phyloP scores from a whole-genome alignment of 2,329 filamentous ascomycete genomes.

The Sclerotinia glacialis region DNA sequence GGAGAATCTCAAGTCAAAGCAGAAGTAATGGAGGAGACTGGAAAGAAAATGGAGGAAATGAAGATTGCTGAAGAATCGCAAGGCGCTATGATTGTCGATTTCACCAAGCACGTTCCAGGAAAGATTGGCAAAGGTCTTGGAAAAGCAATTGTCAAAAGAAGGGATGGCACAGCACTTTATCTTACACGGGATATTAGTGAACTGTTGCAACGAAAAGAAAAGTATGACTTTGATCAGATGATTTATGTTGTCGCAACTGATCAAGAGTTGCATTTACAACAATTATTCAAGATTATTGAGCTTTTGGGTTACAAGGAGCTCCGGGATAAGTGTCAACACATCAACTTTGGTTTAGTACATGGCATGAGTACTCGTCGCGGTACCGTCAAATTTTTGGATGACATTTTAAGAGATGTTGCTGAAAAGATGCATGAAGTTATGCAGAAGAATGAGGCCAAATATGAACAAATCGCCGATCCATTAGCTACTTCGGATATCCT shows the following conservation, averaged over 20 bases:
- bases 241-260: conserved; percentile 73
- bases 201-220: conserved; percentile 61
- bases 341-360: conserved; percentile 72
- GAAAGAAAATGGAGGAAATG: conserved; percentile 60
- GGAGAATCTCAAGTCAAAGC: conserved; percentile 72
- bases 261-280: conserved; percentile 70
- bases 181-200: conserved; percentile 77
- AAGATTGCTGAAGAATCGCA: conserved; percentile 66
- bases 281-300: conserved; percentile 74
- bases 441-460: conserved; percentile 86
- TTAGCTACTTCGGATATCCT: conserved; percentile 79
- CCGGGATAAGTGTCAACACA: conserved; percentile 65
- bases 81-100: conserved; percentile 71
- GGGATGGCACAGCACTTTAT: conserved; percentile 73
- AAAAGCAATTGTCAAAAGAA: conserved; percentile 68
- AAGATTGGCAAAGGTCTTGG: conserved; percentile 68
- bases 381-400: conserved; percentile 70
- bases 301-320: conserved; percentile 68
- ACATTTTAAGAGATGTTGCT: conserved; percentile 74
- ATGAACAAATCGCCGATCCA: conserved; percentile 82
- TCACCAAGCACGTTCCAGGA: conserved; percentile 63
- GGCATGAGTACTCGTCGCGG: conserved; percentile 70
- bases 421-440: conserved; percentile 99
- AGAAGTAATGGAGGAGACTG: conserved; percentile 62
- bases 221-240: conserved; percentile 72